These are phyloP conservation scores for Wakefieldia striispora DNA, from an alignment of 768 basidiomycete genomes.

Conservation along the genomic window DNA sequence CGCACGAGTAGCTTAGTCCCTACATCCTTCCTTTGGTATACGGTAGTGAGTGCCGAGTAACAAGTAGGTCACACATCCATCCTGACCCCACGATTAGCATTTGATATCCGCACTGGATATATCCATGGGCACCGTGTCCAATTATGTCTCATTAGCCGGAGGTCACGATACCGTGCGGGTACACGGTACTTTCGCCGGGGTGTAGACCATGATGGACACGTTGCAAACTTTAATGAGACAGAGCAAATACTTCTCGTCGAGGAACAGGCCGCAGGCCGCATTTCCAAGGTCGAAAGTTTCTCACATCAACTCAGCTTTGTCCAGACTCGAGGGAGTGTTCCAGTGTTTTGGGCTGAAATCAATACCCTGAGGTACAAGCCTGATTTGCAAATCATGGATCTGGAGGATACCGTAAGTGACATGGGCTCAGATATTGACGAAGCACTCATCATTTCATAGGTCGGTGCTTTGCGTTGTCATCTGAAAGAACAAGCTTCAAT, in stretches of 20 bases:
- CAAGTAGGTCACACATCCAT: background rate
- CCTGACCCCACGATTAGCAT: slow-evolving; percentile 50
- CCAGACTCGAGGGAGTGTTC: slow-evolving; percentile 91
- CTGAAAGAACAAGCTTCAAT: slow-evolving; percentile 64
- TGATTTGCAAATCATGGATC: slow-evolving; percentile 94
- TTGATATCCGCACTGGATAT: slow-evolving; percentile 74
- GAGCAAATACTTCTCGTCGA: slow-evolving; percentile 90
- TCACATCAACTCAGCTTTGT: slow-evolving; percentile 78
- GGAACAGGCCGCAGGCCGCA: slow-evolving; percentile 42
- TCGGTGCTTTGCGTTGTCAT: slow-evolving; percentile 69
- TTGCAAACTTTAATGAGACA: slow-evolving; percentile 97
- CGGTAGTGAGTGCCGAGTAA: slow-evolving; percentile 69
- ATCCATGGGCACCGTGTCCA: slow-evolving; percentile 79
- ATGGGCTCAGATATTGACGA: background rate
- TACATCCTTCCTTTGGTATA: slow-evolving; percentile 94
- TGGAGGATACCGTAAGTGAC: slow-evolving; percentile 71
- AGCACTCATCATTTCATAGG: slow-evolving; percentile 39
- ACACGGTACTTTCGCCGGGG: slow-evolving; percentile 97
- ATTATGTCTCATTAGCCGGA: slow-evolving; percentile 86
- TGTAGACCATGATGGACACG: slow-evolving; percentile 83
- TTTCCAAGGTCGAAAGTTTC: slow-evolving; percentile 44
- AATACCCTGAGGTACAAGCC: slow-evolving; percentile 96
- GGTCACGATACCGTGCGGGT: slow-evolving; percentile 91
- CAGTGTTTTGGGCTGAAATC: slow-evolving; percentile 95
- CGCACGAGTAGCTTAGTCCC: slow-evolving; percentile 60